phyloP scores from a whole-genome alignment of 2,329 filamentous ascomycete genomes.

The Lachnellula cervina region DNA sequence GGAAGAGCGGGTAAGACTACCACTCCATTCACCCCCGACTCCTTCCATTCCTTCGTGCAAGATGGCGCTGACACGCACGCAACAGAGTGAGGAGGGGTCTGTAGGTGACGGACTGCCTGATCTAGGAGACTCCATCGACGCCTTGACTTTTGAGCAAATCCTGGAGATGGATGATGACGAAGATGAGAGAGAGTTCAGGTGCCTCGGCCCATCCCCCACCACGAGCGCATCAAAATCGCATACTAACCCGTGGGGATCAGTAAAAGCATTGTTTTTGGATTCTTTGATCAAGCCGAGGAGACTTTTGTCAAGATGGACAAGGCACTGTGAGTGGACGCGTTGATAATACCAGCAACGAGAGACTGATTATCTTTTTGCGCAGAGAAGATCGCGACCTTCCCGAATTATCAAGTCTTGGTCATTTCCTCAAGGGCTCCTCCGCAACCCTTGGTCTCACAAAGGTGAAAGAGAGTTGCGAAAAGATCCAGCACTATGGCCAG shows the following conservation, averaged over 20 bases:
- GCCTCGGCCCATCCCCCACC: no score
- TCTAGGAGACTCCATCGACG: conserved; percentile 73
- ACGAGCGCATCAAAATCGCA: no score
- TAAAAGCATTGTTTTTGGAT: conserved; percentile 80
- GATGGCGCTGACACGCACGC: conserved; percentile 8
- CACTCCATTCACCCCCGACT: background rate
- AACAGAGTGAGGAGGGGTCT: conserved; percentile 32
- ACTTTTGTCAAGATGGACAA: conserved; percentile 83
- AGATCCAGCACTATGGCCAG: conserved; percentile 90
- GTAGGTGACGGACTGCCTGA: conserved; percentile 36
- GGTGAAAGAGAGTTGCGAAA: conserved; percentile 89
- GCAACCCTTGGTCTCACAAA: conserved; percentile 88
- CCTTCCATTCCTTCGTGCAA: background rate
- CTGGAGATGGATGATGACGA: conserved; percentile 97
- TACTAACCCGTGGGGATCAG: conserved; percentile 37
- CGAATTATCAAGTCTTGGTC: conserved; percentile 77
- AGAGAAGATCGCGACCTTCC: conserved; percentile 65
- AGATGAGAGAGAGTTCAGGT: conserved; percentile 69
- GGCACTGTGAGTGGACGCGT: conserved; percentile 63
- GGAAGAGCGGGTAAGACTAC: conserved; percentile 15
- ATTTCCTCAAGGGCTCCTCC: conserved; percentile 96
- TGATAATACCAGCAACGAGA: background rate
- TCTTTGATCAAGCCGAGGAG: conserved; percentile 83
- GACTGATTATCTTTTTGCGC: conserved; percentile 6
- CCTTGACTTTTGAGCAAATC: conserved; percentile 83